Evolutionary conservation across 345 rosid genomes (phyloP).

Genomic region (Hirschfeldia incana): DNA sequence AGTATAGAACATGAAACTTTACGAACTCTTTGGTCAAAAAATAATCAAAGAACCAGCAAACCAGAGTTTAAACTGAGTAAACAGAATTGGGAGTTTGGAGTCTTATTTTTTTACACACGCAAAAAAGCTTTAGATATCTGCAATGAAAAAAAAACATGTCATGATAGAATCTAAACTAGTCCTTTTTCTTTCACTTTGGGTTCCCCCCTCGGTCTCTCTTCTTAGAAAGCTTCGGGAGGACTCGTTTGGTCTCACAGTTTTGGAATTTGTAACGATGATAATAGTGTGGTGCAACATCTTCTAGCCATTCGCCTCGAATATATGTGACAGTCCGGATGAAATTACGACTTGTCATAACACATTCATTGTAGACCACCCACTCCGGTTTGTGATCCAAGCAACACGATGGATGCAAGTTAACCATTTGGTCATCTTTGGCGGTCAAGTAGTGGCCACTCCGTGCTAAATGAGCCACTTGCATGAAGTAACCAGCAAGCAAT

Average conservation of each 20-base stretch:
- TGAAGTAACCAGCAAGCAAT: neutral
- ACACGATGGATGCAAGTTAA: conserved; percentile 6
- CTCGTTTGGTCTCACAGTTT: neutral
- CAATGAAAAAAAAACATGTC: neutral
- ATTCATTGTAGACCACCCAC: neutral
- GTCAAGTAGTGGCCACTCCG: neutral
- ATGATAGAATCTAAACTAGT: neutral
- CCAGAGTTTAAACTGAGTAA: neutral
- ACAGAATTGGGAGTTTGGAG: neutral
- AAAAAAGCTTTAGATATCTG: neutral
- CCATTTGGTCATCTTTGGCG: neutral
- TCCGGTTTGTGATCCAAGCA: conserved; percentile 3
- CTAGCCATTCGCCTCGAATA: neutral
- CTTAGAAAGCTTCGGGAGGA: neutral
- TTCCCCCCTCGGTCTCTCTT: neutral
- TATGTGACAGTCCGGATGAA: neutral
- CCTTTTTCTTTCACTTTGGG: neutral
- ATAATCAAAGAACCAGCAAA: neutral
- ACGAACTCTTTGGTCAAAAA: neutral
- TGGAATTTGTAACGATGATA: neutral
- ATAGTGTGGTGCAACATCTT: neutral
- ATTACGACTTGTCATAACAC: neutral
- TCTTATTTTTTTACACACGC: neutral
- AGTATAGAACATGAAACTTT: neutral
- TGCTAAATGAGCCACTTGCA: conserved; percentile 4